A percentile compares a stretch with the other conserved stretches of the same genome.
Conservation (phyloP, 352 stramenopile genomes). For the Globisporangium cylindrosporum region DNA sequence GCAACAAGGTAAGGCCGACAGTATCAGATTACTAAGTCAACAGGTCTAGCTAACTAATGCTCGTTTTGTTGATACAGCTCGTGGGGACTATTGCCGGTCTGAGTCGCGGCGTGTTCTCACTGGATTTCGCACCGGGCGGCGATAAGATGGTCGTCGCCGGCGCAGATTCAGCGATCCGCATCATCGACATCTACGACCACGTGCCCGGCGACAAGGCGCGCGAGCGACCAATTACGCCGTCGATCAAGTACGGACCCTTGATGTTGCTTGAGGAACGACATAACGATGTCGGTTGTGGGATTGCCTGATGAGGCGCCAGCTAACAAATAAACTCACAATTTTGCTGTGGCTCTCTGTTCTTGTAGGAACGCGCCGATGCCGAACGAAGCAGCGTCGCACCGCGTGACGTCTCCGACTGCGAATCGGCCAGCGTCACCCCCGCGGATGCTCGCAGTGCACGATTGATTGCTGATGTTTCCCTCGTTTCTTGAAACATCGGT, state of each 20-base stretch:
- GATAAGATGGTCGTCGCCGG: constrained; percentile 87
- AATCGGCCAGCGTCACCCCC: constrained; percentile 51
- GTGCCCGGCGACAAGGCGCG: constrained; percentile 61
- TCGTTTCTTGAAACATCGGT: too few species aligned
- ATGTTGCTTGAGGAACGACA: too few species aligned
- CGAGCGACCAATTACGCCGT: constrained; percentile 67
- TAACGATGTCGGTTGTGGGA: too few species aligned
- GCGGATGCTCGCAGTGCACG: constrained; percentile 43
- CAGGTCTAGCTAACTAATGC: neutral
- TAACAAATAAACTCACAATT: too few species aligned
- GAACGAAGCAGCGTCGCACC: constrained; percentile 32
- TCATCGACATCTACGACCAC: constrained; percentile 88
- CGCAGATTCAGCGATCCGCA: constrained; percentile 83
- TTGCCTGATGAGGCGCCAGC: too few species aligned
- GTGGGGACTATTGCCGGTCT: constrained; percentile 84
- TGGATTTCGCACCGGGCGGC: constrained; percentile 73
- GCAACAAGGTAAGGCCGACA: constrained; percentile 39
- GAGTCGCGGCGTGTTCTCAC: constrained; percentile 78
- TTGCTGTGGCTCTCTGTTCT: neutral
- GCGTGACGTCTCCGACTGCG: constrained; percentile 30
- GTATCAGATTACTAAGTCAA: neutral
- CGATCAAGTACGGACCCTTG: constrained; percentile 44
- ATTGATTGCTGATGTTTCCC: constrained; percentile 16
- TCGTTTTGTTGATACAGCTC: constrained; percentile 24
- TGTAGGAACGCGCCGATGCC: constrained; percentile 53